phyloP scores from a whole-genome alignment of 345 rosid species.

The Raphanus sativus region DNA sequence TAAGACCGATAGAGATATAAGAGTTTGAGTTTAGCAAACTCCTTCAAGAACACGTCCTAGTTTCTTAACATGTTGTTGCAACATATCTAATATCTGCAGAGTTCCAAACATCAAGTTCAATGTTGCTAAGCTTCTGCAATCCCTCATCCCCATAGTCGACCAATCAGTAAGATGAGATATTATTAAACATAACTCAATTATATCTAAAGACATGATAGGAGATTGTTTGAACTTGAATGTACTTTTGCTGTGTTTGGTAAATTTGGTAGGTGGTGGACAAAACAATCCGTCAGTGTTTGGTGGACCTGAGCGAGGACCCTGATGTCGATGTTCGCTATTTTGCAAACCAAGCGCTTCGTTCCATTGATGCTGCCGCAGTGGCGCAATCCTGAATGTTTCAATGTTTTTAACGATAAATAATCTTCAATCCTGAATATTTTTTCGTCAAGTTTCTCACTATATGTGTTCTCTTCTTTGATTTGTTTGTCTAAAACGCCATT shows the following conservation, averaged over 20 bases:
- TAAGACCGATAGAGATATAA: slow-evolving; percentile 6
- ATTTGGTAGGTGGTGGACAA: slow-evolving; percentile 84
- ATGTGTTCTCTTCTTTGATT: slow-evolving; percentile 18
- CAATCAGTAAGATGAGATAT: slow-evolving; percentile 62
- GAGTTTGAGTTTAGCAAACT: not conserved
- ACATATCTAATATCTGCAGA: slow-evolving; percentile 45
- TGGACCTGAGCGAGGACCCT: slow-evolving; percentile 87
- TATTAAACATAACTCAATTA: not conserved
- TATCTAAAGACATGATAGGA: not conserved
- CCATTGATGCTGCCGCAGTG: slow-evolving; percentile 44
- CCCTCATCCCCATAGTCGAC: slow-evolving; percentile 80
- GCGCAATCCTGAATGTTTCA: slow-evolving; percentile 20
- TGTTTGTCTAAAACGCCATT: slow-evolving; percentile 25
- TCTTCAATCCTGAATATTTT: slow-evolving; percentile 13
- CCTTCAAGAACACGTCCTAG: not conserved
- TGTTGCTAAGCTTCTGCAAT: slow-evolving; percentile 87
- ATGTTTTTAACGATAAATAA: not conserved
- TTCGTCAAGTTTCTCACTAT: not conserved
- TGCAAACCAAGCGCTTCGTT: slow-evolving; percentile 76
- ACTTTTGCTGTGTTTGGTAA: no score
- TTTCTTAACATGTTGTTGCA: slow-evolving; percentile 12
- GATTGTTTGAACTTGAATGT: not conserved
- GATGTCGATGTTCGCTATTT: slow-evolving; percentile 94
- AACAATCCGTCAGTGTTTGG: slow-evolving; percentile 81
- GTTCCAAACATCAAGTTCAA: slow-evolving; percentile 95